Evolutionary conservation across 768 basidiomycete genomes (phyloP).

Genomic region (Amanita polypyramis): DNA sequence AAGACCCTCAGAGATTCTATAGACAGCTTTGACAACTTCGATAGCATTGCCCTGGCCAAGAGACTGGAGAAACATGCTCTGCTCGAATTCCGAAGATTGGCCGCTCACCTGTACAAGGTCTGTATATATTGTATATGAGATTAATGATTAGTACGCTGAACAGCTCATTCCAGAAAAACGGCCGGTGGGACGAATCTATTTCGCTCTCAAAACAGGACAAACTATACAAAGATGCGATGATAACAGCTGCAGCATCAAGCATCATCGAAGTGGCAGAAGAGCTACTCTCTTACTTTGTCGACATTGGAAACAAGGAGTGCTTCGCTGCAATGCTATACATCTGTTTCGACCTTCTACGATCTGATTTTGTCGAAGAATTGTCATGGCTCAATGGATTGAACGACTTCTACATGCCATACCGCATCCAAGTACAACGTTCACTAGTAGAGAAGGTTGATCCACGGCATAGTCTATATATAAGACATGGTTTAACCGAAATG

Average conservation of each 20-base stretch:
- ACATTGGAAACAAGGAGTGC: conserved; percentile 98
- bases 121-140: conserved; percentile 3
- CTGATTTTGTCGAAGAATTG: conserved; percentile 88
- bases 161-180: conserved; percentile 66
- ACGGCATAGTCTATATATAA: neutral
- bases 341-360: conserved; percentile 92
- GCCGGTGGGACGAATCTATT: conserved; percentile 94
- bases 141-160: neutral
- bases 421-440: conserved; percentile 77
- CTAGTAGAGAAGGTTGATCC: conserved; percentile 58
- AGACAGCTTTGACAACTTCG: conserved; percentile 98
- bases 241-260: conserved; percentile 79
- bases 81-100: conserved; percentile 90
- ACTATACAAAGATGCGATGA: conserved; percentile 92
- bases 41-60: conserved; percentile 78
- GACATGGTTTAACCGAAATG: conserved; percentile 5
- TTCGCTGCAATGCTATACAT: conserved; percentile 85
- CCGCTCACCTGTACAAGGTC: conserved; percentile 94
- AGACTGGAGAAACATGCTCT: conserved; percentile 84
- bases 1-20: conserved; percentile 96
- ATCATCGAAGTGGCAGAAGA: conserved; percentile 93
- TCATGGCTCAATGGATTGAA: conserved; percentile 95
- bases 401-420: conserved; percentile 97
- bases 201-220: conserved; percentile 93
- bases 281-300: conserved; percentile 90